Base-by-base conservation (phyloP, 2,329 filamentous ascomycete species). In the Plenodomus lindquistii region DNA sequence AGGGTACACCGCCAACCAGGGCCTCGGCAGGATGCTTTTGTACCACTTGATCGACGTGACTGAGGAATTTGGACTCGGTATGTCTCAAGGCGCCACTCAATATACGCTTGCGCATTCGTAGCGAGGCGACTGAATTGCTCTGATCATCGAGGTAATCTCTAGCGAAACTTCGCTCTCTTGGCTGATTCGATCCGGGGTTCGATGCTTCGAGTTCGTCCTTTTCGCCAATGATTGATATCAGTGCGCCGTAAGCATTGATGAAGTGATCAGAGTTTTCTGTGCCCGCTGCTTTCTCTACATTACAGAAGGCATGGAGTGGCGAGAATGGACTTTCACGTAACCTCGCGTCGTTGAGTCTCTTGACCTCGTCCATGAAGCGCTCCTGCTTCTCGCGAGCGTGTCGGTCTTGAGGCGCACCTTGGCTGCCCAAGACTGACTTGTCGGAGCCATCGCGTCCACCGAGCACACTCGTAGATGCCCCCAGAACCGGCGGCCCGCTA, bases 21-120 rank as follows among this genome's bases (percentile, higher is more conserved):
- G 94, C 93, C 67, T 97, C 92, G 46, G 87, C 85, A 2, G 92
- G 91, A 67, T 94, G 90, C 71, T 88, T 95, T 34, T 83, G 81
- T 51, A 99, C 87, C 35, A 88, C 78, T 9, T 79, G 81, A 67
- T 96, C 89, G 31, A 97, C 81, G 58, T 93, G 85, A 40, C 80
- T 79, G 67, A 88, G 85, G 71, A 96, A 97, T 55, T 87, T 83
- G 62, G 84, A 85, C 73, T 97, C 93, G 20, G 97, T 76, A 71
- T 88, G 95, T 13, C 73, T 76, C 53, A 89, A 88, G 42, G 91
- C 91, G 2, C 93, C 93, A 42, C 85, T 80, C 13, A 97, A 79
- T 44, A 97, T 92, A 42, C 82, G 83, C 72, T 88, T 93, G 59
- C 89, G 87, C 69, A 96, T 84, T 21, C 80, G 79, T 6, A 87